These are phyloP conservation scores for Gaeumannomyces sp. DNA, from an alignment of 2,329 filamentous ascomycete species.

Conservation along the genomic window DNA sequence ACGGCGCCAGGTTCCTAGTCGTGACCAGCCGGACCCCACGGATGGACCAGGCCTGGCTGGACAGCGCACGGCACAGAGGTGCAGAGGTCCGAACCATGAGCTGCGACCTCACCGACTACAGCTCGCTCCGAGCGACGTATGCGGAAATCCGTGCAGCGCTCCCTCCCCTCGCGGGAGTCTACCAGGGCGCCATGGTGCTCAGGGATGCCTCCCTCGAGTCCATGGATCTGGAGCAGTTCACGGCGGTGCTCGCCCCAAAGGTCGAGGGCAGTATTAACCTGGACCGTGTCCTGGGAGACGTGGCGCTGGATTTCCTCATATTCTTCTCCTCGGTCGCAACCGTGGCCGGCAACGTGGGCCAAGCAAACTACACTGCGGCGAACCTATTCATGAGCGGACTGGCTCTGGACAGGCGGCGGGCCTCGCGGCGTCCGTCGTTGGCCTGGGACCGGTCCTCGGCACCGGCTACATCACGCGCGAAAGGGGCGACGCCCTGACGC, in stretches of 20 bases:
- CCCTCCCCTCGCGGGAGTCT: slow-evolving; percentile 5
- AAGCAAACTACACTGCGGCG: slow-evolving; percentile 6
- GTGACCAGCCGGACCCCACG: slow-evolving; percentile 2
- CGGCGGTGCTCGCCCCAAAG: slow-evolving; percentile 18
- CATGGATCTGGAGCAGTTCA: background rate
- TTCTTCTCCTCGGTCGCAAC: slow-evolving; percentile 9
- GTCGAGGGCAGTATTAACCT: slow-evolving; percentile 20
- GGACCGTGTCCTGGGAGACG: slow-evolving; percentile 19
- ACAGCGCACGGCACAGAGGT: background rate
- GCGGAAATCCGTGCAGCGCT: background rate
- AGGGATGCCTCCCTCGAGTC: background rate
- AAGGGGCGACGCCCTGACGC: background rate
- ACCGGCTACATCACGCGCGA: slow-evolving; percentile 4
- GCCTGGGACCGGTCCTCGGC: slow-evolving; percentile 6
- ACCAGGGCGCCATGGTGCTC: slow-evolving; percentile 8
- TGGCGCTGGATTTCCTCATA: slow-evolving; percentile 15
- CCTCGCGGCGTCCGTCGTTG: background rate
- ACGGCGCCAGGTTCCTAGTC: slow-evolving; percentile 26
- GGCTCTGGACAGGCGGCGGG: slow-evolving; percentile 12
- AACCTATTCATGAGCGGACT: slow-evolving; percentile 5
- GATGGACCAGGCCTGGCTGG: background rate
- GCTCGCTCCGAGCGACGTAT: background rate
- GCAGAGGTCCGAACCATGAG: background rate
- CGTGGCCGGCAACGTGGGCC: background rate
- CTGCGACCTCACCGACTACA: background rate